Evolutionary conservation across 768 basidiomycete genomes (phyloP).

Genomic region (Myochromella boudieri): DNA sequence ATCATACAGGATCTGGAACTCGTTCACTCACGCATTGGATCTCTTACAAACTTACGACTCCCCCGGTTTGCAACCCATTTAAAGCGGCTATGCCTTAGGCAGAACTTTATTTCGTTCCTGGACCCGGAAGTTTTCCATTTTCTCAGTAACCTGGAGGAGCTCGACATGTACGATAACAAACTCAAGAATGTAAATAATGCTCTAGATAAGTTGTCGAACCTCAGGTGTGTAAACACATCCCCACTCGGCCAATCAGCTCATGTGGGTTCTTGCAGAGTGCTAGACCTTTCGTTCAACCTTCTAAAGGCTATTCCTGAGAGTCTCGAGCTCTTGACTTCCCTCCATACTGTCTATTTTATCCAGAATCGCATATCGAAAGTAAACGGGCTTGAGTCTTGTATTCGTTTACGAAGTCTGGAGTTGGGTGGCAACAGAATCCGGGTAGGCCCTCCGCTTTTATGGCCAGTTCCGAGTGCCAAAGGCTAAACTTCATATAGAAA

Average conservation of each 20-base stretch:
- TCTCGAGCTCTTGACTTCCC: conserved; percentile 53
- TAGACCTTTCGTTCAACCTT: conserved; percentile 96
- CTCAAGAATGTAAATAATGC: conserved; percentile 73
- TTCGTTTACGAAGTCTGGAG: conserved; percentile 77
- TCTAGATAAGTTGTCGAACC: conserved; percentile 51
- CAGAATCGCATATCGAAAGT: conserved; percentile 93
- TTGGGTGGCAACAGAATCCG: conserved; percentile 92
- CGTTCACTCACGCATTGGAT: conserved; percentile 73
- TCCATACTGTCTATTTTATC: conserved; percentile 88
- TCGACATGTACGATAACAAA: conserved; percentile 97
- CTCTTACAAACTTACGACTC: conserved; percentile 66
- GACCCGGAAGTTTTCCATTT: conserved; percentile 70
- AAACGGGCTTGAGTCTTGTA: conserved; percentile 54
- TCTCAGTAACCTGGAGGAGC: conserved; percentile 74
- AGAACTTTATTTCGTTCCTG: conserved; percentile 76
- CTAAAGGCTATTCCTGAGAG: conserved; percentile 68
- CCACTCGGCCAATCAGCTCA: neutral
- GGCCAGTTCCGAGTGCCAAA: neutral
- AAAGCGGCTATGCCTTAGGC: conserved; percentile 78
- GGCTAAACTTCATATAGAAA: conserved; percentile 46
- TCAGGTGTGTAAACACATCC: conserved; percentile 48
- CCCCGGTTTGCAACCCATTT: conserved; percentile 70
- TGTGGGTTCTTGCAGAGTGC: conserved; percentile 43
- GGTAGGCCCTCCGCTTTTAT: conserved; percentile 47
- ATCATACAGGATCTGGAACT: conserved; percentile 78